Base-by-base conservation (phyloP, 495 filamentous ascomycete species). In the Penicillium mononematosum region DNA sequence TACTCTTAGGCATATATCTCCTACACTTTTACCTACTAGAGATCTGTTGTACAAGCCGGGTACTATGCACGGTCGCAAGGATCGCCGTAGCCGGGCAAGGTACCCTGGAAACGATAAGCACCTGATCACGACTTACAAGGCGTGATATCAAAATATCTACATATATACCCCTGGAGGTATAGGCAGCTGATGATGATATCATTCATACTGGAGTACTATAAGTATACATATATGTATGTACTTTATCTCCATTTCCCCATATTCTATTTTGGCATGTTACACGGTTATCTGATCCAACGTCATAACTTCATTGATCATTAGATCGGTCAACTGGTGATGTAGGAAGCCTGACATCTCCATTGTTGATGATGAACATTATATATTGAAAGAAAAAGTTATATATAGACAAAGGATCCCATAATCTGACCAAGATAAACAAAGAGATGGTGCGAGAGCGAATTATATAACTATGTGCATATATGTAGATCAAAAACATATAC, bases 261-360 rank as follows among this genome's bases (percentile, higher is more conserved):
- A 39, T 17, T 49, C 5, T 12, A 20, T 32, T 49, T 22, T 34
- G 17, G 8, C 10, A 49, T 11, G 47, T 36, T 38, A 38, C 31
- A 50, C 46, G 5, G 29, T 49, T 38, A 38, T 50, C 29, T 49
- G 46, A 49, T 50, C 14, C 47, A 50, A 50, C 47, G 47, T 50
- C 47, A 50, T n/a, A 39, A 39, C 7, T 17, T n/a, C 31, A 34
- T 34, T 12, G 31, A 34, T 34, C 31, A 34, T 14, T 12, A 14
- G 31, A 12, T 34, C 31, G 31, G 11, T 31, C 8, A 31, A 25
- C 24, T 25, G 24, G 24, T 25, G 24, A 10, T 10, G 31, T 3
- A 32, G 31, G 9, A 10, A 11, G 10, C 10, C 31, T 32, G 27
- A 29, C 27, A 1, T 9, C 10, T 10, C 10, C 31, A 32, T 32